A percentile compares a stretch with the other conserved stretches of the same genome.
Conservation (phyloP, 2,329 filamentous ascomycete species). For the Xylariaceae sp. region DNA sequence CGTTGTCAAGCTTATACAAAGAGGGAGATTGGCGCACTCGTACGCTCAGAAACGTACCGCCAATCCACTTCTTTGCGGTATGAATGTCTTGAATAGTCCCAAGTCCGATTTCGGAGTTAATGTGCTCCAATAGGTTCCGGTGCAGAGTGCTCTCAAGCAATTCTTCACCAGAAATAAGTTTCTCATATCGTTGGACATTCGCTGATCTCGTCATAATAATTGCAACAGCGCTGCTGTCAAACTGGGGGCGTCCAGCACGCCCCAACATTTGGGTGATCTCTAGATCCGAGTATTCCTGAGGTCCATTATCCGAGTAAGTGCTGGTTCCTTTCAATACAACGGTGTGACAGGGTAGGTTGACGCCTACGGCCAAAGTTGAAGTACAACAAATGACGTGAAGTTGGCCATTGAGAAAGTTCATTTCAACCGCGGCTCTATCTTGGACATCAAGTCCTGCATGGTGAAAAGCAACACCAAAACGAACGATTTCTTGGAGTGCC, state of each 20-base stretch:
- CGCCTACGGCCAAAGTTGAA: conserved; percentile 80
- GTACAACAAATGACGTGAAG: conserved; percentile 85
- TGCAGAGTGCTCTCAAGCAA: conserved; percentile 80
- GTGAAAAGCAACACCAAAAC: conserved; percentile 76
- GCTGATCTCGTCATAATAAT: conserved; percentile 78
- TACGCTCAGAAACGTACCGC: conserved; percentile 78
- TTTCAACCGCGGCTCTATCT: conserved; percentile 72
- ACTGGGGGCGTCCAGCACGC: conserved; percentile 82
- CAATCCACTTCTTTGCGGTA: conserved; percentile 76
- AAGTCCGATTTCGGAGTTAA: conserved; percentile 83
- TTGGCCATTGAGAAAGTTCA: conserved; percentile 71
- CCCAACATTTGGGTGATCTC: conserved; percentile 93
- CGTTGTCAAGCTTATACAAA: conserved; percentile 70
- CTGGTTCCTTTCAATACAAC: conserved; percentile 84
- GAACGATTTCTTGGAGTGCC: conserved; percentile 60
- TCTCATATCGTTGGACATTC: conserved; percentile 70
- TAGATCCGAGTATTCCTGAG: conserved; percentile 78
- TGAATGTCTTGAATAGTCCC: conserved; percentile 70
- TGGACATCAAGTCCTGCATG: conserved; percentile 73
- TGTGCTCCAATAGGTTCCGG: conserved; percentile 77
- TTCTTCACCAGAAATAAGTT: conserved; percentile 75
- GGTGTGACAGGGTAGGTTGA: conserved; percentile 84
- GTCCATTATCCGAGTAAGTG: conserved; percentile 63
- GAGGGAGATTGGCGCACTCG: conserved; percentile 72
- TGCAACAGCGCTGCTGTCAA: conserved; percentile 75